Evolutionary conservation across 2,329 filamentous ascomycete genomes (phyloP).

Genomic region (Beauveria sp.): DNA sequence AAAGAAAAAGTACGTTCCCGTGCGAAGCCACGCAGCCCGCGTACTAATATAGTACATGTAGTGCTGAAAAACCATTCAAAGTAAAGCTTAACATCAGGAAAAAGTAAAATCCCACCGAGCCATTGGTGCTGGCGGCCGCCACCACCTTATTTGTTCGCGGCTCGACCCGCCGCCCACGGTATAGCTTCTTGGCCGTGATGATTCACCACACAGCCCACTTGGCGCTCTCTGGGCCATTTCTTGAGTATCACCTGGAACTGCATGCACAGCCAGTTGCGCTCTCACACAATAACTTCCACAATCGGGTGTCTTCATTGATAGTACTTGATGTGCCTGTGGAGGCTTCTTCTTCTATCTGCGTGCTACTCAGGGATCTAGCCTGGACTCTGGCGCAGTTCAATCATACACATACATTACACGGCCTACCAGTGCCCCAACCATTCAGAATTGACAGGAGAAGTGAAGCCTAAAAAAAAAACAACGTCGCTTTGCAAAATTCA

Average conservation of each 20-base stretch:
- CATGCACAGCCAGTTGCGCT: background rate
- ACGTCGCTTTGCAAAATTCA: background rate
- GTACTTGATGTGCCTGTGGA: background rate
- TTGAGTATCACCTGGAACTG: background rate
- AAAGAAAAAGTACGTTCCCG: too few relatives aligned
- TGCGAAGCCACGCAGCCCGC: too few relatives aligned
- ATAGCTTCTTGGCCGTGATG: background rate
- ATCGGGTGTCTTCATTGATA: background rate
- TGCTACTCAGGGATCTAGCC: background rate
- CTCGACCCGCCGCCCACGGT: constrained; percentile 1
- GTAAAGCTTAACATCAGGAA: too few relatives aligned
- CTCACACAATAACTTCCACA: background rate
- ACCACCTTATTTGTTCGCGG: background rate
- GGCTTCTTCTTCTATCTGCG: background rate
- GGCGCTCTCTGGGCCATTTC: background rate
- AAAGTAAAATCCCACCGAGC: background rate
- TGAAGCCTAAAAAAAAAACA: background rate
- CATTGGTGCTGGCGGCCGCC: background rate
- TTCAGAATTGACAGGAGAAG: background rate
- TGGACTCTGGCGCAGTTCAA: background rate
- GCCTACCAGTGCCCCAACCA: background rate
- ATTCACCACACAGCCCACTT: constrained; percentile 1
- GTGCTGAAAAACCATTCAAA: too few relatives aligned
- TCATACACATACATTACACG: constrained; percentile 1
- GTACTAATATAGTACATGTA: too few relatives aligned